Percentiles rank a stretch among this genome's conserved stretches.
These are phyloP conservation scores for Trichoderma asperellum DNA, from an alignment of 2,329 filamentous ascomycete genomes.

Conservation along the genomic window DNA sequence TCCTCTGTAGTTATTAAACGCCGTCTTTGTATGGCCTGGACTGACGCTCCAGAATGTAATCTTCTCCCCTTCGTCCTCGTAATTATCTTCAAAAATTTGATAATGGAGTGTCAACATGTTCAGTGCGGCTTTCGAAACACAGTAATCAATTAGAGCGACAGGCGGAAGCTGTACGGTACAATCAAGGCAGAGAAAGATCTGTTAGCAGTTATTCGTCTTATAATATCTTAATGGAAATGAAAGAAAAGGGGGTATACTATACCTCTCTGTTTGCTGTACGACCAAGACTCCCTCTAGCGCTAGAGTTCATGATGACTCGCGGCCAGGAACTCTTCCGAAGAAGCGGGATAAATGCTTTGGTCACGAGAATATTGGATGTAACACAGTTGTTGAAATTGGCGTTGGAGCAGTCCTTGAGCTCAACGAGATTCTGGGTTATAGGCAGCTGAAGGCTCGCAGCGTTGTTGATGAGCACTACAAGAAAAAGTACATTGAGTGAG, in stretches of 20 bases:
- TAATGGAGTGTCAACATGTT: conserved; percentile 33
- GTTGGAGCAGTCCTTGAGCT: conserved; percentile 23
- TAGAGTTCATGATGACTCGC: conserved; percentile 33
- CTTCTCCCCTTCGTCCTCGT: conserved; percentile 1
- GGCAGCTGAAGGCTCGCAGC: conserved; percentile 24
- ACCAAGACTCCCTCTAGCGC: conserved; percentile 30
- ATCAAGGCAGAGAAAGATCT: not conserved
- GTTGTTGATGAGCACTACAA: conserved; percentile 26
- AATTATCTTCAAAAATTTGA: conserved; percentile 25
- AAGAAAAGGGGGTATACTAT: not conserved
- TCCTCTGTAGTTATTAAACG: conserved; percentile 31
- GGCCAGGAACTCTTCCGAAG: conserved; percentile 27
- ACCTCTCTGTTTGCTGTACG: conserved; percentile 31
- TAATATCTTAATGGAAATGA: not conserved
- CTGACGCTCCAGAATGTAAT: conserved; percentile 33
- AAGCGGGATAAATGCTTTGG: conserved; percentile 21
- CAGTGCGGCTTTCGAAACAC: conserved; percentile 32
- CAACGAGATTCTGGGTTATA: conserved; percentile 7
- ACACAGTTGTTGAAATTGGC: conserved; percentile 32
- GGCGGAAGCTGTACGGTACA: not conserved
- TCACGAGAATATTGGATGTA: conserved; percentile 30
- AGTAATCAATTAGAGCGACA: conserved; percentile 26
- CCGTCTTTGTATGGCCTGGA: conserved; percentile 32
- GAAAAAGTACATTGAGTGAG: not conserved
- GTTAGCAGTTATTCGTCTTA: not conserved